These are phyloP conservation scores for Arabidopsis arenosa DNA, from an alignment of 345 rosid genomes.

Conservation along the genomic window DNA sequence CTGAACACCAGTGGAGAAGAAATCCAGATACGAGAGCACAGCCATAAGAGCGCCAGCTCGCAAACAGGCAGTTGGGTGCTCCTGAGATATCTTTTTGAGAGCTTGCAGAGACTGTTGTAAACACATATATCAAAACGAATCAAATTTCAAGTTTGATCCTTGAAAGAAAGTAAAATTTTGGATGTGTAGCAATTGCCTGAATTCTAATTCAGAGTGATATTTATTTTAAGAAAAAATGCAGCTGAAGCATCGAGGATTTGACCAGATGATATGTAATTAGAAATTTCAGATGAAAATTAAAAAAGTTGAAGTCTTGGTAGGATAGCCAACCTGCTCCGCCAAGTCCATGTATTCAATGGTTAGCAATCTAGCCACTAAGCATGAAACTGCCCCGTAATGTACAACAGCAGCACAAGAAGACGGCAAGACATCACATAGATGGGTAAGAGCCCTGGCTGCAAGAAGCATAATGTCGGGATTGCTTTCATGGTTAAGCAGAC, in stretches of 20 bases:
- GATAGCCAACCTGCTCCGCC: conserved; percentile 87
- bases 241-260: not conserved
- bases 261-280: not conserved
- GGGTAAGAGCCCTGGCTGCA: conserved; percentile 97
- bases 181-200: too few species aligned
- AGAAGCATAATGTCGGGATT: conserved; percentile 98
- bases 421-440: conserved; percentile 95
- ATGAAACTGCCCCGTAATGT: conserved; percentile 92
- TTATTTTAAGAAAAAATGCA: not conserved
- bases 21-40: conserved; percentile 96
- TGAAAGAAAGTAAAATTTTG: not conserved
- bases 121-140: conserved; percentile 18
- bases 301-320: not conserved
- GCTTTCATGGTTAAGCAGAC: conserved; percentile 89
- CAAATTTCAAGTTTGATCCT: conserved; percentile 1
- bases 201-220: too few species aligned
- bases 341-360: conserved; percentile 99
- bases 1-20: conserved; percentile 99
- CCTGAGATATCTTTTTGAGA: conserved; percentile 98
- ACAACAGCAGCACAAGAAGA: conserved; percentile 99
- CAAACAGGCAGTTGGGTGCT: conserved; percentile 99
- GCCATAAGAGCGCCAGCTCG: conserved; percentile 99
- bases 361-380: conserved; percentile 90
- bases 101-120: conserved; percentile 90
- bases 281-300: not conserved